Percentiles rank a stretch among this genome's conserved stretches.
Conservation (phyloP, 768 basidiomycete genomes). For the Lentinula lateritia region DNA sequence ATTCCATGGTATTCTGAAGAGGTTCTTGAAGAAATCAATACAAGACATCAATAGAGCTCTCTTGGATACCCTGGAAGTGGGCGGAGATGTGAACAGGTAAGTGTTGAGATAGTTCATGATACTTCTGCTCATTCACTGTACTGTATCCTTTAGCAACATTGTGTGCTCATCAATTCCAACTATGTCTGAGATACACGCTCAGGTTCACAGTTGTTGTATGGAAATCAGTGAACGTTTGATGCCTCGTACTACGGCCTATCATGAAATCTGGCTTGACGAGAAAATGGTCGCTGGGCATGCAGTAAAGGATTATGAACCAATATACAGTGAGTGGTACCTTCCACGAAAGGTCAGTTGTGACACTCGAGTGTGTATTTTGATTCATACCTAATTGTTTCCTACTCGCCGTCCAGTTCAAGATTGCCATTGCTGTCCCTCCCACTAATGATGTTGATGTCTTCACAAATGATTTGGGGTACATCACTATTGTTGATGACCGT, state of each 20-base stretch:
- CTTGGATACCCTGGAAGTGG: conserved; percentile 95
- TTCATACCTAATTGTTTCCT: background rate
- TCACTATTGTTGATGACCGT: conserved; percentile 71
- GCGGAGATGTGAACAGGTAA: conserved; percentile 96
- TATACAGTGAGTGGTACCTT: conserved; percentile 97
- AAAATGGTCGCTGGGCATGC: conserved; percentile 94
- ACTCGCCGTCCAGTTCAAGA: conserved; percentile 64
- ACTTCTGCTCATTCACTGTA: background rate
- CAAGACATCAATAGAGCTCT: conserved; percentile 90
- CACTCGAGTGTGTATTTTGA: background rate
- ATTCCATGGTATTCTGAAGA: conserved; percentile 98
- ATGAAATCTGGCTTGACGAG: conserved; percentile 99
- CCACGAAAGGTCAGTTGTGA: conserved; percentile 56
- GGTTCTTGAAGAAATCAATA: conserved; percentile 91
- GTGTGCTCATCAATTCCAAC: conserved; percentile 89
- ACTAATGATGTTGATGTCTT: conserved; percentile 96
- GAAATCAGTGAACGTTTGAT: conserved; percentile 80
- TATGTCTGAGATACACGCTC: conserved; percentile 73
- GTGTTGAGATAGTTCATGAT: conserved; percentile 16
- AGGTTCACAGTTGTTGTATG: conserved; percentile 82
- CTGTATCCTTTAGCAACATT: conserved; percentile 57
- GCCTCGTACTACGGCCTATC: conserved; percentile 89
- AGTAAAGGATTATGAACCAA: conserved; percentile 88
- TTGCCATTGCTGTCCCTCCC: conserved; percentile 93
- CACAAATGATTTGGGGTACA: conserved; percentile 94